phyloP scores from a whole-genome alignment of 345 rosid genomes.

The Raphanus sativus region DNA sequence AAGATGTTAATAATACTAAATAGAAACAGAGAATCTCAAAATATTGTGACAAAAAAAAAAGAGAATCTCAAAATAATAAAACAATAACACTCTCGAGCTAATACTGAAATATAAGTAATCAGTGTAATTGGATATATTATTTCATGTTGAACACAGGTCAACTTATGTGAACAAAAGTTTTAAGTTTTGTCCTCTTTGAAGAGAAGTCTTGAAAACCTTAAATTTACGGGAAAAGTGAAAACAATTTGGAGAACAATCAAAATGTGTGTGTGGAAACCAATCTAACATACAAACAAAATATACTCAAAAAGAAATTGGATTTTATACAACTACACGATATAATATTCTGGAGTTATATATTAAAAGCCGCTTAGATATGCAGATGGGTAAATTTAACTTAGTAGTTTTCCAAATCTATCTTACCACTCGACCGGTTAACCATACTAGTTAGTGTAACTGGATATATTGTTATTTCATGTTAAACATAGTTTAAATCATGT shows the following conservation, averaged over 20 bases:
- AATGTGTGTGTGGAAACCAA: background rate
- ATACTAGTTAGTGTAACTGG: too few species aligned
- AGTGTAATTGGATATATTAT: background rate
- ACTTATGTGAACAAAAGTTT: slow-evolving; percentile 1
- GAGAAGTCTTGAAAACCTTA: background rate
- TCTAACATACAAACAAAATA: background rate
- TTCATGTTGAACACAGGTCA: background rate
- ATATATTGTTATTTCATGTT: too few species aligned
- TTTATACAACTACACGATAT: background rate
- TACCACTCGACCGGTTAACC: too few species aligned
- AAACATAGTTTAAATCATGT: too few species aligned
- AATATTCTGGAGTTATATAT: too few species aligned
- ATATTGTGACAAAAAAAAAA: too few species aligned
- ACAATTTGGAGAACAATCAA: background rate
- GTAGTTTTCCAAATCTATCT: too few species aligned
- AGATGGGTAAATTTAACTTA: too few species aligned
- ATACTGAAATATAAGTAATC: background rate
- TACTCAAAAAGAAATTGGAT: background rate
- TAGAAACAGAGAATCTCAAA: background rate
- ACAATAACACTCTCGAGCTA: background rate
- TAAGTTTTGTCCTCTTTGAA: background rate
- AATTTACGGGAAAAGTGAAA: background rate
- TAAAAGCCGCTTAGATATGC: too few species aligned
- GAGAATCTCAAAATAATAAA: background rate
- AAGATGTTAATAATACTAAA: too few species aligned